These are phyloP conservation scores for Ogataea hybrid DNA, from an alignment of 1,139 yeast species.

Conservation along the genomic window DNA sequence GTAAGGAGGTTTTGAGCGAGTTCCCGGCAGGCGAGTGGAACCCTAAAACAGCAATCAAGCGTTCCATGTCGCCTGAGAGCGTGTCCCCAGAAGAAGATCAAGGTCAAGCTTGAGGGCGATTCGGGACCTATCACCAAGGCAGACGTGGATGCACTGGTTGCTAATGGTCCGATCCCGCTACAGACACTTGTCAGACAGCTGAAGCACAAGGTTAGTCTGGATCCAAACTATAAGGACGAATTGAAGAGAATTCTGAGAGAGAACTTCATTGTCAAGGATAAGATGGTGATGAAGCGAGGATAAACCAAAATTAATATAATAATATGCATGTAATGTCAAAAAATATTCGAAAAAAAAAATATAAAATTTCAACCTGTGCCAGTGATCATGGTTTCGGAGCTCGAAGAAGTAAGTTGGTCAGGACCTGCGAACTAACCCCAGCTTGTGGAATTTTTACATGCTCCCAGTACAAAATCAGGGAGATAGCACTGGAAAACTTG, in stretches of 20 bases:
- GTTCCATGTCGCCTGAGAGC: slow-evolving; percentile 24
- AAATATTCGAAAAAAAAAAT: slow-evolving; percentile 3
- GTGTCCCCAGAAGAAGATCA: slow-evolving; percentile 39
- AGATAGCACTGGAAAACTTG: slow-evolving; percentile 80
- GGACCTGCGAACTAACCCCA: slow-evolving; percentile 6
- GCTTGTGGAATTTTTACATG: slow-evolving; percentile 73
- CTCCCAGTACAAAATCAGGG: slow-evolving; percentile 82
- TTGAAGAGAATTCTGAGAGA: slow-evolving; percentile 68
- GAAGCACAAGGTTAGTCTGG: slow-evolving; percentile 62
- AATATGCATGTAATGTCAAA: background rate
- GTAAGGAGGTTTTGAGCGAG: slow-evolving; percentile 54
- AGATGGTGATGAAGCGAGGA: slow-evolving; percentile 26
- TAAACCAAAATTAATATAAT: background rate
- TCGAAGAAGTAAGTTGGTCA: slow-evolving; percentile 50
- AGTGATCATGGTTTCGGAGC: slow-evolving; percentile 51
- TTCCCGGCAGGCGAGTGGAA: slow-evolving; percentile 88
- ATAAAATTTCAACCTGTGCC: background rate
- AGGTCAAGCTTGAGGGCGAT: slow-evolving; percentile 29
- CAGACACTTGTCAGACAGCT: slow-evolving; percentile 62
- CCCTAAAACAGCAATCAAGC: slow-evolving; percentile 53
- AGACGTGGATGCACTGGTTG: slow-evolving; percentile 69
- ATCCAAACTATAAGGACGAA: slow-evolving; percentile 60
- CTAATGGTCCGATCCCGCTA: slow-evolving; percentile 59
- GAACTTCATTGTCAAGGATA: slow-evolving; percentile 61
- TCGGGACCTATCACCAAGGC: slow-evolving; percentile 50